A percentile compares a stretch with the other conserved stretches of the same genome.
Evolutionary conservation across 352 stramenopile genomes (phyloP).

Genomic region (Globisporangium canariense): DNA sequence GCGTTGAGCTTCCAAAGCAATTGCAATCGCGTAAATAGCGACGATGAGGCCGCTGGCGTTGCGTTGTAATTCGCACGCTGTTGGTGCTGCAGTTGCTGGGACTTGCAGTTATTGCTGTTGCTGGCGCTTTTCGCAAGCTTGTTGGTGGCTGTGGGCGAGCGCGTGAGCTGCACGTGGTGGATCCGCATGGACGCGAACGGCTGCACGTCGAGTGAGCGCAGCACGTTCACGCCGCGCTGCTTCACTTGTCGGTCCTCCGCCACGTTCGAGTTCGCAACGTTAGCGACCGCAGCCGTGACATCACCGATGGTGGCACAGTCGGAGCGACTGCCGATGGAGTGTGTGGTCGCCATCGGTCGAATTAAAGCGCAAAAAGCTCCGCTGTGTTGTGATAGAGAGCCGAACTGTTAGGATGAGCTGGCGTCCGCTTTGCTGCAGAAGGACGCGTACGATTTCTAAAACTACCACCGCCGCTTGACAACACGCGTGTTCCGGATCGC

Average conservation of each 20-base stretch:
- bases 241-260: background rate
- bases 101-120: background rate
- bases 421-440: background rate
- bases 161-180: slow-evolving; percentile 26
- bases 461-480: slow-evolving; percentile 2
- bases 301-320: background rate
- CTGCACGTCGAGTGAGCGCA: slow-evolving; percentile 54
- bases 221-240: slow-evolving; percentile 6
- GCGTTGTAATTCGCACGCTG: background rate
- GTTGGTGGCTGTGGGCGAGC: background rate
- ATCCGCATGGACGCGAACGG: slow-evolving; percentile 36
- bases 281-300: background rate
- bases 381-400: background rate
- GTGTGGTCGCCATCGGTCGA: background rate
- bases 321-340: background rate
- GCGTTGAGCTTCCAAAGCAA: slow-evolving; percentile 31
- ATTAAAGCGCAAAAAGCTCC: background rate
- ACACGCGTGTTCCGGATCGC: slow-evolving; percentile 1
- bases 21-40: slow-evolving; percentile 14
- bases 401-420: background rate
- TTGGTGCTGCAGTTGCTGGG: background rate
- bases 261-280: background rate
- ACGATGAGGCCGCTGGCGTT: slow-evolving; percentile 6
- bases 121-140: background rate
- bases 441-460: background rate